Conservation (phyloP, 2,329 filamentous ascomycete species). For the Paecilomyces sp. region DNA sequence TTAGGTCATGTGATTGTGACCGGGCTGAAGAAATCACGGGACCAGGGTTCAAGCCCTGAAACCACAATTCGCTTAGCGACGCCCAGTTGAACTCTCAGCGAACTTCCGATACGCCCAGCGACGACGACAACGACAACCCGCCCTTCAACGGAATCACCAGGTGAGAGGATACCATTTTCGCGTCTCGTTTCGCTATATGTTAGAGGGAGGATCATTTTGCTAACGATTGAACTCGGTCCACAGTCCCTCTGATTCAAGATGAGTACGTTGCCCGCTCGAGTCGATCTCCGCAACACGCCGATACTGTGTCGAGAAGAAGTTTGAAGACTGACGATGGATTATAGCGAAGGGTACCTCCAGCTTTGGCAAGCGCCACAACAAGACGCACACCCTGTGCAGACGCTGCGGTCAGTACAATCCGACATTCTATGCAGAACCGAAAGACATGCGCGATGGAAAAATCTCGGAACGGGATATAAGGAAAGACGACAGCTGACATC, state of each 20-base stretch:
- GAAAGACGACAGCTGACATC: constrained; percentile 21
- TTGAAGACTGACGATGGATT: constrained; percentile 37
- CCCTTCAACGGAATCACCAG: constrained; percentile 41
- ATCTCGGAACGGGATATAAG: constrained; percentile 4
- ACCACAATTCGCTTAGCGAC: constrained; percentile 38
- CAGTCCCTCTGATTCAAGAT: constrained; percentile 49
- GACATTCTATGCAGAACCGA: not conserved
- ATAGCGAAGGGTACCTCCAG: constrained; percentile 66
- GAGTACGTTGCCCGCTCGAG: constrained; percentile 43
- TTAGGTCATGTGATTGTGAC: not conserved
- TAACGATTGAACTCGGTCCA: constrained; percentile 14
- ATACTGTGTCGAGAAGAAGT: not conserved
- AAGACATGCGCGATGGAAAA: constrained; percentile 1
- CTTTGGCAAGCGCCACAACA: constrained; percentile 85
- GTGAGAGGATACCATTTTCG: constrained; percentile 21
- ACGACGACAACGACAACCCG: constrained; percentile 40
- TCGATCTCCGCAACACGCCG: constrained; percentile 6
- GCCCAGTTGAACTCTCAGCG: constrained; percentile 19
- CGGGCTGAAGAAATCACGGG: constrained; percentile 14
- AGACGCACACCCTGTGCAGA: constrained; percentile 97
- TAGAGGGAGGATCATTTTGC: constrained; percentile 9
- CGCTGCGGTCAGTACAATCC: constrained; percentile 77
- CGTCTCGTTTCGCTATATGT: constrained; percentile 4
- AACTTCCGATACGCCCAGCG: constrained; percentile 36
- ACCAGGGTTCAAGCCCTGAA: constrained; percentile 27